Percentiles rank a stretch among this genome's conserved stretches.
Conservation (phyloP, 2,329 filamentous ascomycete species). For the Aspergillus viridinutans region DNA sequence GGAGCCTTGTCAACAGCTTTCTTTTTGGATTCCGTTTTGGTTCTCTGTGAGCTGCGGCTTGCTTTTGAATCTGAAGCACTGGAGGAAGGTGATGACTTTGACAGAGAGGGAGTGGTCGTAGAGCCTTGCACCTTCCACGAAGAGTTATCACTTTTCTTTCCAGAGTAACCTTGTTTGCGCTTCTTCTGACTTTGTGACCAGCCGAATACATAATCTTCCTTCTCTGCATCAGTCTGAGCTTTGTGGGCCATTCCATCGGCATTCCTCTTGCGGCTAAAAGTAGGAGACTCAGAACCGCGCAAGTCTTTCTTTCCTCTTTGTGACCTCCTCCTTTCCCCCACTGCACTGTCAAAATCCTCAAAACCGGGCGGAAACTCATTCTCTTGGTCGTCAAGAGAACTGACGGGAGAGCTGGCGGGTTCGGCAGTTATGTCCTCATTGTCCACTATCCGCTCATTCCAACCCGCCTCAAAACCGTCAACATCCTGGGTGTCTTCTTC, state of each 20-base stretch:
- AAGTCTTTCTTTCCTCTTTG: slow-evolving; percentile 2
- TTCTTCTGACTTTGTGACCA: slow-evolving; percentile 13
- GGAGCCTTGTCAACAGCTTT: slow-evolving; percentile 2
- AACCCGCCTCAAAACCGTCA: not conserved
- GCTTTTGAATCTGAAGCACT: slow-evolving; percentile 7
- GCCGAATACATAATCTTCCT: slow-evolving; percentile 2
- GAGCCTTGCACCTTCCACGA: slow-evolving; percentile 14
- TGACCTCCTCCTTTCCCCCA: slow-evolving; percentile 1
- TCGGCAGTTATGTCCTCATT: not conserved
- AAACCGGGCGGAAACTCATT: not conserved
- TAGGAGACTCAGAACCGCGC: slow-evolving; percentile 4
- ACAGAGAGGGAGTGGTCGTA: slow-evolving; percentile 6
- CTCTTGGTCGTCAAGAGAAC: not conserved
- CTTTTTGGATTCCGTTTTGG: slow-evolving; percentile 6
- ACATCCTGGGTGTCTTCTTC: not conserved
- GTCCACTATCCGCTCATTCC: not conserved
- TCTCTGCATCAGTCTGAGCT: slow-evolving; percentile 3
- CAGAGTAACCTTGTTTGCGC: slow-evolving; percentile 16
- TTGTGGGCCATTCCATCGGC: slow-evolving; percentile 5
- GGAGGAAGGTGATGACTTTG: slow-evolving; percentile 6
- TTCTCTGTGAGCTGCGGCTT: slow-evolving; percentile 3
- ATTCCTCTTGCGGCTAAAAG: slow-evolving; percentile 11
- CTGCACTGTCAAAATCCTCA: not conserved
- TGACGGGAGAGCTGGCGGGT: not conserved
- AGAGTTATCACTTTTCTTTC: slow-evolving; percentile 10